Evolutionary conservation across 2,329 filamentous ascomycete genomes (phyloP).

Genomic region (Clonostachys sp.): DNA sequence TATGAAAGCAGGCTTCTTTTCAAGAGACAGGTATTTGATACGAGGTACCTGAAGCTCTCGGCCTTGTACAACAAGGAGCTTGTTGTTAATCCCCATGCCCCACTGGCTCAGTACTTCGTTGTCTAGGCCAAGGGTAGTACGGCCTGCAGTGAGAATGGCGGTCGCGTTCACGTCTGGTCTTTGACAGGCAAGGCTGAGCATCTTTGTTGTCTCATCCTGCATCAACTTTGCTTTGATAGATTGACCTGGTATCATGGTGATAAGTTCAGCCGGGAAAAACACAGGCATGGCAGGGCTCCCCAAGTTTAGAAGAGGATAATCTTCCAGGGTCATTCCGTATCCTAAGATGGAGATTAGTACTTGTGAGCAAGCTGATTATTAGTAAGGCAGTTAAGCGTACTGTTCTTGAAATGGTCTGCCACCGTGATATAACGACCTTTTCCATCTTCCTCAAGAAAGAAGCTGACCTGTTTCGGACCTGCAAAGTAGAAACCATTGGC

Average conservation of each 20-base stretch:
- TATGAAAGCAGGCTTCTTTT: slow-evolving; percentile 15
- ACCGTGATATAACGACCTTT: slow-evolving; percentile 26
- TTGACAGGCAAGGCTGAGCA: slow-evolving; percentile 71
- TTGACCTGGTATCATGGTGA: slow-evolving; percentile 61
- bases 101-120: slow-evolving; percentile 46
- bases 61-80: slow-evolving; percentile 67
- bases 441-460: slow-evolving; percentile 18
- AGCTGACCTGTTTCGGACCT: slow-evolving; percentile 23
- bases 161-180: slow-evolving; percentile 60
- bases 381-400: slow-evolving; percentile 19
- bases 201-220: slow-evolving; percentile 55
- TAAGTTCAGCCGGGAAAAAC: slow-evolving; percentile 65
- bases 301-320: slow-evolving; percentile 61
- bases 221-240: slow-evolving; percentile 54
- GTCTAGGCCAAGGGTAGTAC: slow-evolving; percentile 53
- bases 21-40: slow-evolving; percentile 48
- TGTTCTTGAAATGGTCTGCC: slow-evolving; percentile 35
- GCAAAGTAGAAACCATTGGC: slow-evolving; percentile 14
- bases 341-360: slow-evolving; percentile 12
- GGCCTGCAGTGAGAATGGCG: slow-evolving; percentile 57
- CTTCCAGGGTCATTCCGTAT: slow-evolving; percentile 24
- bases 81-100: slow-evolving; percentile 54
- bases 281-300: slow-evolving; percentile 51
- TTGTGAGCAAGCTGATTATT: not conserved
- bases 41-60: slow-evolving; percentile 60